Percentiles rank a stretch among this genome's conserved stretches.
phyloP scores from a whole-genome alignment of 257 asterid species.

The Capsicum chinense region DNA sequence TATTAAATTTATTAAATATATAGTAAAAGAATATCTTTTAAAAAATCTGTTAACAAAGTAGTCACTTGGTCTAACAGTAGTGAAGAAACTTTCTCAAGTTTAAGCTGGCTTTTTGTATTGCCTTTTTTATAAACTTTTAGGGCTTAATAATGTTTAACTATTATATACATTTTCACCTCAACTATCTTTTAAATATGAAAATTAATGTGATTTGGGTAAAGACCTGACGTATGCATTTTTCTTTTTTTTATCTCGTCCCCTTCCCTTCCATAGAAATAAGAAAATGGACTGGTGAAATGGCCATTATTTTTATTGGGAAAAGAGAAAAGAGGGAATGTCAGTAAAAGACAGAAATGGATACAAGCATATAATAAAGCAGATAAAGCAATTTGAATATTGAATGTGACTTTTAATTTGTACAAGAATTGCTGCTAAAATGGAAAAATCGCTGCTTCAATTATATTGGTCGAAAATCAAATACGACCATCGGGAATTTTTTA shows the following conservation, averaged over 20 bases:
- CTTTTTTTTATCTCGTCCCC: neutral
- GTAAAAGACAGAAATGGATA: constrained; percentile 20
- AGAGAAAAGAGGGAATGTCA: constrained; percentile 8
- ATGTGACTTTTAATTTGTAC: neutral
- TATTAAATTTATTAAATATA: too few species aligned
- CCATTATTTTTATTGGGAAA: neutral
- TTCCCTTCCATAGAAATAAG: constrained; percentile 9
- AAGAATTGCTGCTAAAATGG: neutral
- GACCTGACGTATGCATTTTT: too few species aligned
- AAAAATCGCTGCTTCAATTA: neutral
- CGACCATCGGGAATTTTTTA: neutral
- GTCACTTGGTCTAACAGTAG: too few species aligned
- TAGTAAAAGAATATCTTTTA: too few species aligned
- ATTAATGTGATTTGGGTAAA: too few species aligned
- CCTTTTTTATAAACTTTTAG: neutral
- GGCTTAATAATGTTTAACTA: neutral
- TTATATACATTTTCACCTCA: neutral
- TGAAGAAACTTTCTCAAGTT: too few species aligned
- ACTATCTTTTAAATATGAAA: neutral
- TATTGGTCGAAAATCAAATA: constrained; percentile 14
- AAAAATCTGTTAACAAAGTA: too few species aligned
- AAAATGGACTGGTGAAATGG: neutral
- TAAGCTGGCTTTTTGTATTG: too few species aligned
- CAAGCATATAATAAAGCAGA: neutral
- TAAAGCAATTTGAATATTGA: neutral